Conservation (phyloP, 768 basidiomycete species). For the Daedaleopsis sinensis region DNA sequence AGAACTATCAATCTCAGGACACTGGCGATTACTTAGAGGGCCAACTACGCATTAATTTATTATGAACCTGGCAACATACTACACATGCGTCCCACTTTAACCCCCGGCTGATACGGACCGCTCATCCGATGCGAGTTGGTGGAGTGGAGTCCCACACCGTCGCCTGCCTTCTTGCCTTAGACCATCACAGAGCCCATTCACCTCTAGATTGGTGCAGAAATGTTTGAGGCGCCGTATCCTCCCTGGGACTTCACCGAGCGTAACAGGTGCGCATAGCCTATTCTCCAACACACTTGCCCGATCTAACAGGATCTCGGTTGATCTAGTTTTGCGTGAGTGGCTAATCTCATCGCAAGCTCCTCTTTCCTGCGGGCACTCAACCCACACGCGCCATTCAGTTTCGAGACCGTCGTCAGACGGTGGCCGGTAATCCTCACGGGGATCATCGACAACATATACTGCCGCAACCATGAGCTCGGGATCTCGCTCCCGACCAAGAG, state of each 20-base stretch:
- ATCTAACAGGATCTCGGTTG: conserved; percentile 3
- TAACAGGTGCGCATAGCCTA: conserved; percentile 44
- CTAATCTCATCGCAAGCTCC: neutral
- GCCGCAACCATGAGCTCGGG: conserved; percentile 64
- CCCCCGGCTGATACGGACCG: too few relatives aligned
- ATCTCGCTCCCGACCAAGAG: conserved; percentile 30
- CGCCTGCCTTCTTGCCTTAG: neutral
- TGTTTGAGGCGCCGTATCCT: conserved; percentile 58
- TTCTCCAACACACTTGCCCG: neutral
- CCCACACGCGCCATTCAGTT: conserved; percentile 44
- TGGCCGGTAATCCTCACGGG: conserved; percentile 87
- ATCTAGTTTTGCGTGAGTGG: conserved; percentile 66
- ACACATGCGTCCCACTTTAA: too few relatives aligned
- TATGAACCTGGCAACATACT: too few relatives aligned
- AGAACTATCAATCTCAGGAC: conserved; percentile 12
- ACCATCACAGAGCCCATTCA: neutral
- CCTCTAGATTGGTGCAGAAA: neutral
- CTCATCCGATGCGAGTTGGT: too few relatives aligned
- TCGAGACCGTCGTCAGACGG: conserved; percentile 75
- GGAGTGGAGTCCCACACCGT: too few relatives aligned
- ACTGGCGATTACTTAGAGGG: conserved; percentile 7
- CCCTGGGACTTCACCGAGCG: conserved; percentile 79
- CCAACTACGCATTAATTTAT: conserved; percentile 3
- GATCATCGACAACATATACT: conserved; percentile 77
- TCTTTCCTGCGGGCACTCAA: neutral